Base-by-base conservation (phyloP, 768 basidiomycete species). In the Tricholoma sp. region DNA sequence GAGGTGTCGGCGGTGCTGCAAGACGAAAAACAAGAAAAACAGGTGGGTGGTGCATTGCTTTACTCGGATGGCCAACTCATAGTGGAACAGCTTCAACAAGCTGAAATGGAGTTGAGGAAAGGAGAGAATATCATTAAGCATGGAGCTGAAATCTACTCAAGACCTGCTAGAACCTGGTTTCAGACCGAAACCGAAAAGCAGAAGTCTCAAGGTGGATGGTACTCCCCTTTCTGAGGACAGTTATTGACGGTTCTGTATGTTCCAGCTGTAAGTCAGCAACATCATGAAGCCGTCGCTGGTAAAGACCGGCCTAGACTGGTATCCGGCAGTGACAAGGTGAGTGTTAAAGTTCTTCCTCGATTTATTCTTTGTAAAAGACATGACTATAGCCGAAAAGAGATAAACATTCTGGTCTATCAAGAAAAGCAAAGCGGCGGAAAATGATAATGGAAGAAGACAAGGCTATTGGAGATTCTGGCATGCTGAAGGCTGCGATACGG, bases 131-230 rank as follows among this genome's bases (percentile, higher is more conserved):
- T 98, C 80, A 83, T 98, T 50, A 89, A 97, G 68, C 93, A 98
- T 60, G 82, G 91, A 70, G 83, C 79, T 10, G 96, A 98, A 74
- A 99, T 99, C 62, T 91, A 85, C 69, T 87, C 91, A 18, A 79
- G 95, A 56, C 97, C 97, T 5, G 93, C 94, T 15, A 81, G 96
- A 63, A 98, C 94, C n/a, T 99, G 97, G 97, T 99, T 99, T 80
- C 97, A 98, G 73, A 84, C 80, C 8, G 77, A 79, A 55, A 89
- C 88, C 69, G 93, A 97, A 64, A 98, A 90, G 74, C 71, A 78
- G 59, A 83, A 81, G 57, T 80, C 93, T 4, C 83, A 88, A 83
- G 88, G 94, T 96, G 59, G 69, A 55, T 15, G 17, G 24, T 52
- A 24, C 34, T 10, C 37, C 32, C 52, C 20, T n/a, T 15, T 8